Evolutionary conservation across 1,284 basidiomycete species (phyloP), one percentile per base, ranked within the genome.

Genomic region (Athelia psychrophila): DNA sequence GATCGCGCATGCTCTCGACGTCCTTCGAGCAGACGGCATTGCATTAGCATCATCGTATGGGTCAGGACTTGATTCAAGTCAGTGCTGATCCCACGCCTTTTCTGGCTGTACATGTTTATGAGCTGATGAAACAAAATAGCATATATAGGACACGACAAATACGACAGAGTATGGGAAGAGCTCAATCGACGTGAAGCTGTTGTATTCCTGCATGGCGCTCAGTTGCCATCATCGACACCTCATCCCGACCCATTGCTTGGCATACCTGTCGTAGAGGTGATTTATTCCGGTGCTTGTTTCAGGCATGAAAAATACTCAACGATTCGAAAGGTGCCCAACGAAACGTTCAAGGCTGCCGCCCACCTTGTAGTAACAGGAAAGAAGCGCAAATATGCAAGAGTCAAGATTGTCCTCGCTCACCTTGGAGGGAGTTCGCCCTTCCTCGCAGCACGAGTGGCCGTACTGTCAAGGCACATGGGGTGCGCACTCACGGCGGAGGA

Each of bases 311-410:
- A n/a, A n/a, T n/a, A n/a, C n/a, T n/a, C 18, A 22, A 20, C 47
- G 51, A 58, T 61, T 47, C 27, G n/a, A 12, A 46, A 88, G 86
- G 85, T 87, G 0, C 86, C 87, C 12, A 83, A 86, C 60, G 86
- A 90, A 66, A 89, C 88, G 0, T 88, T 80, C 73, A 89, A 88
- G 69, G 87, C 85, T 2, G 86, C 86, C 35, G 79, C 86, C 1
- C 84, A 88, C 63, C 76, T 89, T 44, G 84, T 89, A 44, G 80
- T 88, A 25, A 77, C 83, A 1, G 83, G 84, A 47, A 80, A 80
- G 58, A 86, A 84, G 64, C 79, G 83, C 47, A 78, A 73, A 53
- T 86, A 78, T 58, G 64, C 73, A 24, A 68, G 77, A 50, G 71
- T 82, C 55, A 83, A 78, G 53, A 79, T 88, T 58, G 77, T 89